Conservation (phyloP, 164 flowering plant genomes). For the Vitis riparia region DNA sequence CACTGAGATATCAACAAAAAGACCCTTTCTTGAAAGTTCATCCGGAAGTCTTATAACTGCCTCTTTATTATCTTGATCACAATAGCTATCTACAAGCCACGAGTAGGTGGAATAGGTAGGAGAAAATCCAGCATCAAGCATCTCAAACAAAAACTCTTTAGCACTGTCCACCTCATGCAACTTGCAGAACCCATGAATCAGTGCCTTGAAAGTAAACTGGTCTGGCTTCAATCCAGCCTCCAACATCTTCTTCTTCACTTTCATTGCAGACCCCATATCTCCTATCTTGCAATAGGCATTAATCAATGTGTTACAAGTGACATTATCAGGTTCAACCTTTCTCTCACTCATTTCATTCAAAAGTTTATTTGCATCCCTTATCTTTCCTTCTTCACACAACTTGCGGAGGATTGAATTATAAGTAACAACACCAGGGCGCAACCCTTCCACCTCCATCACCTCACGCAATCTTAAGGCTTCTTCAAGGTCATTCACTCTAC, state of each 20-base stretch:
- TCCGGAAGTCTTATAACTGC: slow-evolving; percentile 48
- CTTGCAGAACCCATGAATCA: slow-evolving; percentile 90
- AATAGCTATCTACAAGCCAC: slow-evolving; percentile 85
- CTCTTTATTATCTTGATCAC: slow-evolving; percentile 47
- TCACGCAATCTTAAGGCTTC: slow-evolving; percentile 65
- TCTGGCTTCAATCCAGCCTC: slow-evolving; percentile 66
- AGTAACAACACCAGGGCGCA: slow-evolving; percentile 64
- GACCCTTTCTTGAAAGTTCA: slow-evolving; percentile 53
- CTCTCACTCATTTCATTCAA: slow-evolving; percentile 78
- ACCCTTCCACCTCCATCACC: slow-evolving; percentile 69
- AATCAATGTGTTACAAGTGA: slow-evolving; percentile 90
- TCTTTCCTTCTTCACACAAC: slow-evolving; percentile 74
- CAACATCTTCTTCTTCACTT: slow-evolving; percentile 69
- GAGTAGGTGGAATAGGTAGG: slow-evolving; percentile 73
- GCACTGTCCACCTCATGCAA: slow-evolving; percentile 57
- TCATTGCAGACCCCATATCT: slow-evolving; percentile 75
- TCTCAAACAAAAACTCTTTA: slow-evolving; percentile 61
- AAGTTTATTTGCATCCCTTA: slow-evolving; percentile 67
- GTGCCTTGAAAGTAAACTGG: slow-evolving; percentile 70
- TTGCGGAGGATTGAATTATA: slow-evolving; percentile 80
- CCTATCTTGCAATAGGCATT: slow-evolving; percentile 92
- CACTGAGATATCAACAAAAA: slow-evolving; percentile 51
- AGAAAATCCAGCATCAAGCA: slow-evolving; percentile 76
- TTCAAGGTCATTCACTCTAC: slow-evolving; percentile 61
- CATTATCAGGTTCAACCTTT: slow-evolving; percentile 73